Evolutionary conservation across 257 asterid genomes (phyloP), one percentile per base, ranked within the genome.

Genomic region (Anisodus tanguticus): DNA sequence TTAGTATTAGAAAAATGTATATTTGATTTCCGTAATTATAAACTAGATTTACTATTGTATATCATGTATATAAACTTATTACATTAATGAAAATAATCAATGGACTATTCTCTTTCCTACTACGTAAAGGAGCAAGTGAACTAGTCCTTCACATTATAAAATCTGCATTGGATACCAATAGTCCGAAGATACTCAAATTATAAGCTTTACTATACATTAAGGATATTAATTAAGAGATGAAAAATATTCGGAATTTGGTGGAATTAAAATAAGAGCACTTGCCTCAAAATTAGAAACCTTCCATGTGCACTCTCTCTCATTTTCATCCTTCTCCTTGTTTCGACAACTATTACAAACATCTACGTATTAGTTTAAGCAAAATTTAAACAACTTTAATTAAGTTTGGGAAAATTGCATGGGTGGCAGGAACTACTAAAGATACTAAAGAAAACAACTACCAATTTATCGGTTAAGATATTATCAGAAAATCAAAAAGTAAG

Each of bases 281-380:
- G 22, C 45, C 57, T 31, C 19, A 49, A 49, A 74, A 22, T 74
- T 74, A 37, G 62, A 74, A 74, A 51, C 81, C 81, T 76, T 76
- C 81, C 81, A 76, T 51, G 81, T 76, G 81, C 63, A 22, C 62
- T 49, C 22, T 49, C 81, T 76, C 81, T 16, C 26, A 59, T 59
- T 59, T 59, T 59, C 19, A 17, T n/a, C 66, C 26, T 59, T 41
- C n/a, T 22, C 19, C 80, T n/a, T 17, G 17, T 35, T 67, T 41
- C 74, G 26, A 67, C 9, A 39, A 37, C 49, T 35, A 67, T 13
- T 35, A 35, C 76, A 37, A 3, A 67, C 22, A 67, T 67, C 2
- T 39, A 6, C 45, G 45, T 58, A 12, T 67, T 35, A 15, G 22
- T 6, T 67, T 37, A 13, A 67, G 74, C 49, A 37, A 39, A 66